A percentile compares a stretch with the other conserved stretches of the same genome.
These are phyloP conservation scores for Pluteus cervinus DNA, from an alignment of 768 basidiomycete genomes.

Conservation along the genomic window DNA sequence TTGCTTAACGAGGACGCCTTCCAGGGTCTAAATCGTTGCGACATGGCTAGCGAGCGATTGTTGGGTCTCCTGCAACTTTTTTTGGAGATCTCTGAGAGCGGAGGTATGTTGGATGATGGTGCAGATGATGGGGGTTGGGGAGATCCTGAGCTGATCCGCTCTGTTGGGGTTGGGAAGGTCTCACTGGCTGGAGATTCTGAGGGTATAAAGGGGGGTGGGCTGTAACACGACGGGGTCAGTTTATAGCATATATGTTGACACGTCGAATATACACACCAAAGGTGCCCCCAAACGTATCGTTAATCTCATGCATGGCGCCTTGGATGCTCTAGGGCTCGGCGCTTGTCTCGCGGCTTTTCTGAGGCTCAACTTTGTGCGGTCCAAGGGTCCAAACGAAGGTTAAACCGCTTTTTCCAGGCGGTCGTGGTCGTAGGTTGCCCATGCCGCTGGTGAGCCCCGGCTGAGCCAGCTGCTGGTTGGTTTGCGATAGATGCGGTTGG, in stretches of 20 bases:
- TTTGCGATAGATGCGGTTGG: conserved; percentile 39
- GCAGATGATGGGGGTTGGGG: conserved; percentile 12
- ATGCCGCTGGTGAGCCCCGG: conserved; percentile 48
- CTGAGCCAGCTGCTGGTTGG: conserved; percentile 21
- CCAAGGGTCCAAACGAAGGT: conserved; percentile 89
- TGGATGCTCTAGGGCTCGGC: conserved; percentile 74
- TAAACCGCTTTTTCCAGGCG: conserved; percentile 83
- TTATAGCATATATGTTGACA: too few species aligned
- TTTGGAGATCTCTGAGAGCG: conserved; percentile 59
- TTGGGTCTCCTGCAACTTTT: conserved; percentile 82
- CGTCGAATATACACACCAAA: conserved; percentile 66
- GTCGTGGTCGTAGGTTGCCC: conserved; percentile 60
- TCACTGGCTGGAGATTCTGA: conserved; percentile 57
- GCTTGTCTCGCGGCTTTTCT: conserved; percentile 91
- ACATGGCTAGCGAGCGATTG: conserved; percentile 66
- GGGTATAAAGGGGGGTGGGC: conserved; percentile 61
- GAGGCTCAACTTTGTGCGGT: conserved; percentile 83
- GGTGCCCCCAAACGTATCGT: conserved; percentile 85
- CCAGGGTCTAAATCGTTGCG: conserved; percentile 77
- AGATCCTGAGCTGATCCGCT: conserved; percentile 11
- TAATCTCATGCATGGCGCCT: conserved; percentile 84
- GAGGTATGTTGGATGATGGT: conserved; percentile 17
- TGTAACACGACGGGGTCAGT: too few species aligned
- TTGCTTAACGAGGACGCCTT: conserved; percentile 77
- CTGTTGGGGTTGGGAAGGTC: conserved; percentile 34